Base-by-base conservation (phyloP, 2,329 filamentous ascomycete genomes). In the Geosmithia putterillii region DNA sequence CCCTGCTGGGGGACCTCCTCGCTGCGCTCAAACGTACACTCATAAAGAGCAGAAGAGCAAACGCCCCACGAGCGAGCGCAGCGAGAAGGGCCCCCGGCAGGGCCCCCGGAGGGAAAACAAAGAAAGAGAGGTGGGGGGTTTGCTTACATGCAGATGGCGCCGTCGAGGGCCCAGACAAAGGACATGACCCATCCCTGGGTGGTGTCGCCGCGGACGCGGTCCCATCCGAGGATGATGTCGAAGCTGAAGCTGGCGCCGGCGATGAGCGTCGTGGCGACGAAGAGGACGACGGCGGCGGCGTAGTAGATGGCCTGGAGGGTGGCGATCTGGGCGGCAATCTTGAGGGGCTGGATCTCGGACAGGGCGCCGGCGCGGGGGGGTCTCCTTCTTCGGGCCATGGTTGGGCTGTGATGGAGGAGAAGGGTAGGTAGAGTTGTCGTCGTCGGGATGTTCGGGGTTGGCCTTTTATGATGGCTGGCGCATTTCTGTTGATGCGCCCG, bases 101-200 rank as follows among this genome's bases (percentile, higher is more conserved):
- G n/a, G n/a, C n/a, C n/a, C n/a, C n/a, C n/a, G n/a, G n/a, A 42
- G 15, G 20, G 22, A 19, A 41, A 36, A 35, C 35, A 44, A 22
- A 36, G 3, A 43, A 34, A 1, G 44, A 46, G 43, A 35, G 32
- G 14, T 22, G 15, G 61, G 65, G 51, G n/a, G n/a, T n/a, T n/a
- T n/a, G n/a, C n/a, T n/a, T 50, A 70, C 67, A 74, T 69, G 49
- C 69, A 69, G 48, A 76, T 52, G 0, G 71, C 74, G 12, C 71
- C 74, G 41, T 74, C 68, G 42, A 79, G 53, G 42, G 79, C 44
- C 73, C 73, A 76, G 15, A 80, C 58, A 50, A 81, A 71, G 1
- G 68, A 73, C 49, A 74, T 57, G 48, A 80, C 57, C 74, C 74
- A 81, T 9, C 76, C 76, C 49, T 75, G 69, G 9, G 76, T 78